These are phyloP conservation scores for Penicillium sclerotigenum DNA, from an alignment of 2,329 filamentous ascomycete species.

Conservation along the genomic window DNA sequence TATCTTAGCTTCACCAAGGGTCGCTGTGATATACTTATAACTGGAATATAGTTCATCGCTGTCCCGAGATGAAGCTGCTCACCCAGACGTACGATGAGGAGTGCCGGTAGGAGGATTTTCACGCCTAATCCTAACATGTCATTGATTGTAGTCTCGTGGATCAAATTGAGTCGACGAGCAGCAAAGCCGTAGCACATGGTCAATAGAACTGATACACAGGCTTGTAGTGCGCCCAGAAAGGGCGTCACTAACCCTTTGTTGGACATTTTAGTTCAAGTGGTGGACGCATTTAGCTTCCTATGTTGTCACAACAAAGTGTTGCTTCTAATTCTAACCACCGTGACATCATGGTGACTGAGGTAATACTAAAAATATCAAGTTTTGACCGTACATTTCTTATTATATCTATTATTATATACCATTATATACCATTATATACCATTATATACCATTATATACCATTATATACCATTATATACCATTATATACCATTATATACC, in stretches of 20 bases:
- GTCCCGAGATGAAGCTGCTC: not conserved
- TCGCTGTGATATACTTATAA: not conserved
- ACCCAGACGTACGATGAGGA: not conserved
- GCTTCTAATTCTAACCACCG: not conserved
- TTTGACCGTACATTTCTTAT: too few species aligned
- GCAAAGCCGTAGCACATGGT: not conserved
- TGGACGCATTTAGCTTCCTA: too few species aligned
- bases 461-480: too few species aligned
- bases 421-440: too few species aligned
- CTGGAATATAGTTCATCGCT: not conserved
- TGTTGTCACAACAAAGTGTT: not conserved
- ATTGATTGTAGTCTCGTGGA: not conserved
- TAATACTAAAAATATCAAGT: not conserved
- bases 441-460: too few species aligned
- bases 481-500: too few species aligned
- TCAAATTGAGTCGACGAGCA: not conserved
- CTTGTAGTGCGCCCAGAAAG: not conserved
- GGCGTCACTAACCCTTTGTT: not conserved
- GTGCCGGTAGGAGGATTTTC: not conserved
- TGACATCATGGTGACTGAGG: constrained; percentile 19
- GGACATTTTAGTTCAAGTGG: not conserved
- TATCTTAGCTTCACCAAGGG: not conserved
- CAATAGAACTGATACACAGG: not conserved
- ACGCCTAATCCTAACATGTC: not conserved
- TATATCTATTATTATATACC: too few species aligned